phyloP scores from a whole-genome alignment of 2,329 filamentous ascomycete species.

The Tolypocladium paradoxum region DNA sequence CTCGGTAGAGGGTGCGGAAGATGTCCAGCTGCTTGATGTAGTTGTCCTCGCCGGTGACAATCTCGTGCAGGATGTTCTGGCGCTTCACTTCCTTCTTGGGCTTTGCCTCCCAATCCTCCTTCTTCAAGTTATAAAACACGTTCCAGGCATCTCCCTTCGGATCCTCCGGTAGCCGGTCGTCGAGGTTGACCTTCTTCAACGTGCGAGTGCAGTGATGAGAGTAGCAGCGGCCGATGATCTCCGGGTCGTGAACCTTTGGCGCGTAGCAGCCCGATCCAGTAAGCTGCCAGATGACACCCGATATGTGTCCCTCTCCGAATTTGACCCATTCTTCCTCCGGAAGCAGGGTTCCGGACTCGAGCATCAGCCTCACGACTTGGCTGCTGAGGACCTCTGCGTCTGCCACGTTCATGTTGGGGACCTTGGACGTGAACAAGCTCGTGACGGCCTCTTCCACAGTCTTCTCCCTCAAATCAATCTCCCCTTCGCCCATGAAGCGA shows the following conservation, averaged over 20 bases:
- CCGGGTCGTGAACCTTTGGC: conserved; percentile 63
- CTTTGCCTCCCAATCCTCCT: conserved; percentile 60
- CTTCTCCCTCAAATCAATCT: conserved; percentile 75
- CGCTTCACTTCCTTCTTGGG: conserved; percentile 82
- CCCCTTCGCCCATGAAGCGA: conserved; percentile 79
- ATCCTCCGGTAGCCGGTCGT: conserved; percentile 59
- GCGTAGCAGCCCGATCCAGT: conserved; percentile 89
- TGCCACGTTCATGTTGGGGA: conserved; percentile 96
- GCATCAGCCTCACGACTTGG: conserved; percentile 70
- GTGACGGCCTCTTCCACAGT: conserved; percentile 81
- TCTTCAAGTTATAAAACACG: conserved; percentile 75
- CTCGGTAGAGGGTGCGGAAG: conserved; percentile 73
- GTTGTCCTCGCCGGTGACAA: conserved; percentile 83
- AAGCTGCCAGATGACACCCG: conserved; percentile 86
- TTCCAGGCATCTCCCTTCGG: conserved; percentile 75
- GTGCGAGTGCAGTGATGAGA: conserved; percentile 89
- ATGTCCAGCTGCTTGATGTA: conserved; percentile 88
- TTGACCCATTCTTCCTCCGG: conserved; percentile 97
- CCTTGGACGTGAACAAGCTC: conserved; percentile 83
- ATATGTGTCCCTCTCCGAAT: conserved; percentile 69
- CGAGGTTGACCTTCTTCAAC: conserved; percentile 85
- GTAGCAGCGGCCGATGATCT: conserved; percentile 72
- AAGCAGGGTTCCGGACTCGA: conserved; percentile 64
- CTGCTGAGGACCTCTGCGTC: conserved; percentile 83
- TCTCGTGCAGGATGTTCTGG: conserved; percentile 91